A percentile compares a stretch with the other conserved stretches of the same genome.
phyloP scores from a whole-genome alignment of 106 monocot species.

The Dioscorea alata region DNA sequence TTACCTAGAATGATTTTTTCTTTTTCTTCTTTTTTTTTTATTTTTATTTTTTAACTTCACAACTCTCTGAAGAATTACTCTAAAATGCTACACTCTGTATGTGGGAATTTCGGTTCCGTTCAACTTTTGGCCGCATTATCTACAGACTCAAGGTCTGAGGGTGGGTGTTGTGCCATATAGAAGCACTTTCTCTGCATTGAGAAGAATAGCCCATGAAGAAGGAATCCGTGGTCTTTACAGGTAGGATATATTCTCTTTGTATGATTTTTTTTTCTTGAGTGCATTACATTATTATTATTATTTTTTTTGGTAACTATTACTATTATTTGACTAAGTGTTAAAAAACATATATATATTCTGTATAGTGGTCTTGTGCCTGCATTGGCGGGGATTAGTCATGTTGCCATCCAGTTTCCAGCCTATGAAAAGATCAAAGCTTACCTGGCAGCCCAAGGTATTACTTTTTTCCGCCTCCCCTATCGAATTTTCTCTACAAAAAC shows the following conservation, averaged over 20 bases:
- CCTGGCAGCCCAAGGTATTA: conserved; percentile 58
- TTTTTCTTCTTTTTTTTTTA: too few species aligned
- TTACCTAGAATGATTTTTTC: too few species aligned
- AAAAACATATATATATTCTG: conserved; percentile 3
- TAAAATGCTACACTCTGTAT: too few species aligned
- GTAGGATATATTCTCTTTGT: conserved; percentile 18
- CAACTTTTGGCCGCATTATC: conserved; percentile 4
- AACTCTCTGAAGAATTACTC: too few species aligned
- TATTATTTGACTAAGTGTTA: background rate
- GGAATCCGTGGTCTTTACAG: conserved; percentile 67
- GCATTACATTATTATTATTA: too few species aligned
- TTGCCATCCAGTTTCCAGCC: conserved; percentile 91
- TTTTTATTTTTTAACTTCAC: background rate
- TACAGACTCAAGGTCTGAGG: conserved; percentile 50
- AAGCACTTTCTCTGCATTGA: conserved; percentile 43
- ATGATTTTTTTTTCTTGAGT: background rate
- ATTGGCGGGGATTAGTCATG: conserved; percentile 86
- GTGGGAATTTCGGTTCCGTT: background rate
- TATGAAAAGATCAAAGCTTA: conserved; percentile 83
- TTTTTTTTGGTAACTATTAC: background rate
- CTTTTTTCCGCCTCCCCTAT: background rate
- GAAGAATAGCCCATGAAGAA: conserved; percentile 59
- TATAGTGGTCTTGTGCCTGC: conserved; percentile 89
- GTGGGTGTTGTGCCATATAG: conserved; percentile 38
- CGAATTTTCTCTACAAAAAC: background rate